phyloP scores from a whole-genome alignment of 2,329 filamentous ascomycete genomes.

The Metarhizium sp. region DNA sequence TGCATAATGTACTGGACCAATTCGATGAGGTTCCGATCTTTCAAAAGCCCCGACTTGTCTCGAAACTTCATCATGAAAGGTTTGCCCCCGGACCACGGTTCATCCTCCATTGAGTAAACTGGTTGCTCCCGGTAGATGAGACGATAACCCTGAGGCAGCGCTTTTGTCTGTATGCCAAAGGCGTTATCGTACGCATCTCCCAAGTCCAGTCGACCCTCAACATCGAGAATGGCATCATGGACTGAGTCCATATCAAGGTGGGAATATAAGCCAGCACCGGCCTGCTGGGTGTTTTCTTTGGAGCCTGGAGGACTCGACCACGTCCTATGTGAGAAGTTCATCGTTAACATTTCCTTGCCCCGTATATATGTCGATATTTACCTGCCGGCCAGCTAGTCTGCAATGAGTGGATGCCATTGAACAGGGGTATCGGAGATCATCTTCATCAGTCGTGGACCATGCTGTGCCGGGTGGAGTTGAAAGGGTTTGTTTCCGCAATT shows the following conservation, averaged over 20 bases:
- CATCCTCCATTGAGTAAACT: constrained; percentile 6
- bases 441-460: background rate
- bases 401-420: background rate
- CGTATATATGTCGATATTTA: background rate
- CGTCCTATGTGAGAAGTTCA: background rate
- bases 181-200: constrained; percentile 3
- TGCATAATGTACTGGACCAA: constrained; percentile 20
- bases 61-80: constrained; percentile 17
- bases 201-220: constrained; percentile 15
- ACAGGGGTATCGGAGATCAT: background rate
- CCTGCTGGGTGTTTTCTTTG: constrained; percentile 7
- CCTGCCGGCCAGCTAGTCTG: background rate
- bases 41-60: constrained; percentile 15
- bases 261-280: constrained; percentile 19
- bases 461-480: background rate
- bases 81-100: constrained; percentile 6
- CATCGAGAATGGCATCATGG: constrained; percentile 23
- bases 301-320: constrained; percentile 7
- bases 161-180: constrained; percentile 3
- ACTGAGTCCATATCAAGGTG: constrained; percentile 26
- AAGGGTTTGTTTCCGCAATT: background rate
- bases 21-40: constrained; percentile 17
- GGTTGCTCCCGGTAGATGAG: constrained; percentile 2
- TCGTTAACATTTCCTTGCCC: background rate
- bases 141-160: constrained; percentile 2